A percentile compares a stretch with the other conserved stretches of the same genome.
Evolutionary conservation across 176 grass and related monocot genomes (phyloP).

Genomic region (Cenchrus americanus): DNA sequence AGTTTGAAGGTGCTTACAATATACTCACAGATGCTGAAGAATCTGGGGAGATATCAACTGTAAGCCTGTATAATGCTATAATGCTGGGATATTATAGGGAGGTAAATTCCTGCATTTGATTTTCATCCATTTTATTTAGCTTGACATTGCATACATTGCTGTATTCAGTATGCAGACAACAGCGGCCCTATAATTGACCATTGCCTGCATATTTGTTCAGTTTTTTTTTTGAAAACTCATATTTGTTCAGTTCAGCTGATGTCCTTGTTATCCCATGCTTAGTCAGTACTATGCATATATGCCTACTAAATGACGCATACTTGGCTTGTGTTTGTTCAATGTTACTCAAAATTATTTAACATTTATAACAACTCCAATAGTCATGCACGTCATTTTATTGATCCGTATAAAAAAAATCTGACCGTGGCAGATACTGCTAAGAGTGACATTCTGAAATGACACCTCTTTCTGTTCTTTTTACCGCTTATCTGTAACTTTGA

Average conservation of each 20-base stretch:
- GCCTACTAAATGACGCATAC: constrained; percentile 3
- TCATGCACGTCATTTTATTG: neutral
- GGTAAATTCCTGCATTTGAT: constrained; percentile 47
- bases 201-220: constrained; percentile 42
- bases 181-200: constrained; percentile 24
- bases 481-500: constrained; percentile 9
- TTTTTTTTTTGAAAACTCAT: neutral
- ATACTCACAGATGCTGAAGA: constrained; percentile 68
- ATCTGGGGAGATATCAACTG: constrained; percentile 61
- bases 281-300: constrained; percentile 17
- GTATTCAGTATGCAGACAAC: constrained; percentile 17
- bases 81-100: constrained; percentile 84
- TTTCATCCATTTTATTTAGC: constrained; percentile 41
- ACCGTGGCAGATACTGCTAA: constrained; percentile 16
- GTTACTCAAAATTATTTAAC: constrained; percentile 11
- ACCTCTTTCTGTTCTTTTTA: constrained; percentile 9
- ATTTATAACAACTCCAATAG: neutral
- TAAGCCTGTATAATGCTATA: constrained; percentile 88
- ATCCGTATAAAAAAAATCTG: constrained; percentile 29
- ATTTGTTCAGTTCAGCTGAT: constrained; percentile 13
- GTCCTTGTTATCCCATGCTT: constrained; percentile 30
- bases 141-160: constrained; percentile 23
- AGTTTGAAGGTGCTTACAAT: constrained; percentile 90
- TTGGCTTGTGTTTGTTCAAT: constrained; percentile 12
- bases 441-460: constrained; percentile 20